phyloP scores from a whole-genome alignment of 202 grass and related monocot genomes.

The Tripidium arundinaceum region DNA sequence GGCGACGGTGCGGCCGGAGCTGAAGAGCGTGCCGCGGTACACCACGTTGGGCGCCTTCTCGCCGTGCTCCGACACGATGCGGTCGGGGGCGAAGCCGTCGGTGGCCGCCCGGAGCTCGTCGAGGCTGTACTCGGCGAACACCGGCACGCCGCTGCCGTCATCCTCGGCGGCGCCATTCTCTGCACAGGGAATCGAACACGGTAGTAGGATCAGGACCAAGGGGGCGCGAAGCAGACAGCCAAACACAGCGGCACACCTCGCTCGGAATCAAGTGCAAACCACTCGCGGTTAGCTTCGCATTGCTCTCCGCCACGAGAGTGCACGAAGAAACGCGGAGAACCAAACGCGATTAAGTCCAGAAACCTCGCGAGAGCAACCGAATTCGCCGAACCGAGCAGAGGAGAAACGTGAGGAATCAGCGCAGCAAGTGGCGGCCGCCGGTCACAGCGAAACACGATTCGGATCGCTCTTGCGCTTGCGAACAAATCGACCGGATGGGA shows the following conservation, averaged over 20 bases:
- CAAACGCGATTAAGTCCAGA: neutral
- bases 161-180: constrained; percentile 52
- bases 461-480: constrained; percentile 2
- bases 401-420: constrained; percentile 13
- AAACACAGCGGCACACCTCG: neutral
- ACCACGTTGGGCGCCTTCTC: constrained; percentile 92
- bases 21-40: constrained; percentile 73
- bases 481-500: constrained; percentile 18
- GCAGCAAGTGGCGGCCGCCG: neutral
- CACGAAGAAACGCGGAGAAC: neutral
- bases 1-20: constrained; percentile 56
- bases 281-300: neutral
- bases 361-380: constrained; percentile 6
- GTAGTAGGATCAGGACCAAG: constrained; percentile 15
- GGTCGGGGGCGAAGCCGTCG: constrained; percentile 66
- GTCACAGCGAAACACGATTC: neutral
- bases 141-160: constrained; percentile 43
- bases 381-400: neutral
- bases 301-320: neutral
- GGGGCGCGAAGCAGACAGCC: neutral
- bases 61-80: constrained; percentile 91
- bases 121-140: constrained; percentile 72
- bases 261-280: neutral
- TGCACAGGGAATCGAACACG: constrained; percentile 16
- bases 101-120: constrained; percentile 72